Conservation (phyloP, 179 eudicot genomes). For the Heliamphora ciliata region DNA sequence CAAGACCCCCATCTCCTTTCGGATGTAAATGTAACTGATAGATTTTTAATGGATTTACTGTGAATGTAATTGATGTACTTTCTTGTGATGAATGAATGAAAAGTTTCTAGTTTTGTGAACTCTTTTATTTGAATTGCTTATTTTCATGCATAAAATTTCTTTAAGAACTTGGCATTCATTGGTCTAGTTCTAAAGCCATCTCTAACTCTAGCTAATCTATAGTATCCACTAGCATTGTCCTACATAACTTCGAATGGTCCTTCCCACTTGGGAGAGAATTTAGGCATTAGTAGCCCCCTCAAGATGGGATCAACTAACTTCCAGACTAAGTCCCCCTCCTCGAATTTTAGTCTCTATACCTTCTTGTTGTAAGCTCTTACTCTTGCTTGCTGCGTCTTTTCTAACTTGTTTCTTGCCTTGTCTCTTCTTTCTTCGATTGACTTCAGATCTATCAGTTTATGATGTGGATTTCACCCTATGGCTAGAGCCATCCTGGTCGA, state of each 20-base stretch:
- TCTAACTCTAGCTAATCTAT: background rate
- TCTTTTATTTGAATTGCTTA: too few relatives aligned
- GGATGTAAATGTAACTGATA: too few relatives aligned
- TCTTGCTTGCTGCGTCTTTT: too few relatives aligned
- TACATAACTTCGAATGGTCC: background rate
- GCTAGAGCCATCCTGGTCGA: background rate
- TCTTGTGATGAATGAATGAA: too few relatives aligned
- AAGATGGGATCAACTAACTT: background rate
- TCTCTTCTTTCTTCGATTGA: background rate
- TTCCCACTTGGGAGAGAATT: background rate
- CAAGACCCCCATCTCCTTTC: too few relatives aligned
- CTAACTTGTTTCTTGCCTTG: background rate
- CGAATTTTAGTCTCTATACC: background rate
- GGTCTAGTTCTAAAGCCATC: background rate
- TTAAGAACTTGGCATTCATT: background rate
- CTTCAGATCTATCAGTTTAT: background rate
- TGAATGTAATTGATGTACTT: too few relatives aligned
- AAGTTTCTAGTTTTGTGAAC: too few relatives aligned
- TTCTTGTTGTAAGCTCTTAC: background rate
- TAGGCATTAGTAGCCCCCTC: background rate
- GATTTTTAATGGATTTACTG: too few relatives aligned
- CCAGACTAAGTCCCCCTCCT: background rate
- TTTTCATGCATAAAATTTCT: too few relatives aligned
- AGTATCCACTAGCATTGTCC: background rate
- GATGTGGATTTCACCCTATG: accelerated